Conservation (phyloP, 2,329 filamentous ascomycete genomes). For the Colletotrichum sp. region DNA sequence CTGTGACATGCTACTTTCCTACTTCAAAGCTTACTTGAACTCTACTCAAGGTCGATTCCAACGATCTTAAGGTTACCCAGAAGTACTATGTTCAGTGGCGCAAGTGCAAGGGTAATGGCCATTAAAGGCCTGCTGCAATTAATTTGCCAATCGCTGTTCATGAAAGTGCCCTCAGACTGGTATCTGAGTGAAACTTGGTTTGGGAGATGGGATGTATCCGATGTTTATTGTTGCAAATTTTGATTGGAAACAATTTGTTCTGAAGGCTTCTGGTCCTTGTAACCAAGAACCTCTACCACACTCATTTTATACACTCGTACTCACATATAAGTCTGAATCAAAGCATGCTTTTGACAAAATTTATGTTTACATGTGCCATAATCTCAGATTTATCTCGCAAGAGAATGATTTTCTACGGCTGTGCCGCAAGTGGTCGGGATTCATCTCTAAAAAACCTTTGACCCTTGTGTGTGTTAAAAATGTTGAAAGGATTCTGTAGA, state of each 20-base stretch:
- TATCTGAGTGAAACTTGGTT: background rate
- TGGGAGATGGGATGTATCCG: fast-evolving
- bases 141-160: fast-evolving
- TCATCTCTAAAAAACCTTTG: fast-evolving
- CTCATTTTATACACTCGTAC: background rate
- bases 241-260: background rate
- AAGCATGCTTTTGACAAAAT: background rate
- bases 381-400: background rate
- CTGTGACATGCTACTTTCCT: background rate
- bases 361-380: too few species aligned
- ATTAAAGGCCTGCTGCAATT: background rate
- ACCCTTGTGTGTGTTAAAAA: background rate
- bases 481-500: background rate
- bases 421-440: fast-evolving
- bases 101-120: background rate
- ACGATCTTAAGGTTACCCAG: background rate
- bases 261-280: fast-evolving
- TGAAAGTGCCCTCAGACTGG: background rate
- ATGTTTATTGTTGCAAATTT: background rate
- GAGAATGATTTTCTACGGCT: background rate
- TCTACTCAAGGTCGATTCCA: background rate
- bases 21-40: background rate
- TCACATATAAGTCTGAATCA: background rate
- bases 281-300: background rate
- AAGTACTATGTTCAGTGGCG: background rate